Percentiles rank a stretch among this genome's conserved stretches.
These are phyloP conservation scores for Phytopythium kandeliae DNA, from an alignment of 352 stramenopile species.

Conservation along the genomic window DNA sequence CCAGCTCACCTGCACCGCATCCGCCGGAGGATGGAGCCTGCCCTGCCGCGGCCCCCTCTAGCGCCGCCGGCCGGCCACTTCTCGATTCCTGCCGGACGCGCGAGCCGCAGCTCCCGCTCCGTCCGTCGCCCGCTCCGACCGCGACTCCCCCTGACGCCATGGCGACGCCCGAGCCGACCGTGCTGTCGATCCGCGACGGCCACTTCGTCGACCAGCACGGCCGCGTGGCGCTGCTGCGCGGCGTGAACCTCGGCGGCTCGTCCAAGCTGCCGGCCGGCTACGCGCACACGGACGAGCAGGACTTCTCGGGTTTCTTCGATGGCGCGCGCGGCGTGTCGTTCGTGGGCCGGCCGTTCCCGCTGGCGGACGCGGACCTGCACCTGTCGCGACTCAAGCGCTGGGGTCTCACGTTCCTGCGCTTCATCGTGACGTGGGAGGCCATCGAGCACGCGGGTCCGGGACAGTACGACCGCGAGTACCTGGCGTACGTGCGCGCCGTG, in stretches of 20 bases:
- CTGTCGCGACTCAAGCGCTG: conserved; percentile 56
- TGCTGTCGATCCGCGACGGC: conserved; percentile 44
- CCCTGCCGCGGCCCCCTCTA: too few relatives aligned
- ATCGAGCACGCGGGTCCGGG: conserved; percentile 75
- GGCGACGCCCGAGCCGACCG: conserved; percentile 13
- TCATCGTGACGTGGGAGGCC: conserved; percentile 82
- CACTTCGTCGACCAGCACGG: conserved; percentile 82
- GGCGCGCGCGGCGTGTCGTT: conserved; percentile 49
- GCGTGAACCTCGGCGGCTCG: conserved; percentile 85
- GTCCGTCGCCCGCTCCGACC: too few relatives aligned
- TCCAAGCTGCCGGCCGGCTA: conserved; percentile 81
- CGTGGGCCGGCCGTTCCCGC: conserved; percentile 67
- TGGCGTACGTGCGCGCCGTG: conserved; percentile 56
- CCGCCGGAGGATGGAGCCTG: too few relatives aligned
- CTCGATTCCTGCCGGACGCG: not conserved
- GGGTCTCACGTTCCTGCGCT: conserved; percentile 64
- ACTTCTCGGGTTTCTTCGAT: conserved; percentile 43
- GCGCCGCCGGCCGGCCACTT: too few relatives aligned
- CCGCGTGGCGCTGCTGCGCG: conserved; percentile 67
- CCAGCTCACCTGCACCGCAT: too few relatives aligned
- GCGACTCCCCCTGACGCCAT: conserved; percentile 5
- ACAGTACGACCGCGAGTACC: conserved; percentile 68
- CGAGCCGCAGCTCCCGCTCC: too few relatives aligned
- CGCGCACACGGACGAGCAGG: conserved; percentile 35
- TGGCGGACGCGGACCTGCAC: conserved; percentile 59